These are phyloP conservation scores for Ceratocystis huliohia DNA, from an alignment of 2,329 filamentous ascomycete genomes.

Conservation along the genomic window DNA sequence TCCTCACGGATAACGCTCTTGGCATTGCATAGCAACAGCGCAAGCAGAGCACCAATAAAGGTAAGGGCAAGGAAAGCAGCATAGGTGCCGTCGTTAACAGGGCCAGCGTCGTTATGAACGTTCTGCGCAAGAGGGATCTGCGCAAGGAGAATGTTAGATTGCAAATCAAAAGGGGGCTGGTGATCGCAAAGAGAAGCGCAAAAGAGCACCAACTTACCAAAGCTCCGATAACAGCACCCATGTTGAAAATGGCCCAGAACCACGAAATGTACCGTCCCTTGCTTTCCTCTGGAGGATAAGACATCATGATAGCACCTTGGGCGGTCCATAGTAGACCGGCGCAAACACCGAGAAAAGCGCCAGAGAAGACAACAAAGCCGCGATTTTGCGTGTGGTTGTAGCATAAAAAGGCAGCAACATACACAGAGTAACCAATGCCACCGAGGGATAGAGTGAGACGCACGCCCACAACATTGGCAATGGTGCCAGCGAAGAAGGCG, in stretches of 20 bases:
- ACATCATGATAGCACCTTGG: slow-evolving; percentile 80
- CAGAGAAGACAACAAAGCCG: slow-evolving; percentile 64
- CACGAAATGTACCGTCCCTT: slow-evolving; percentile 83
- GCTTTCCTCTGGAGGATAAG: slow-evolving; percentile 65
- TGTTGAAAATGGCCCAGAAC: slow-evolving; percentile 94
- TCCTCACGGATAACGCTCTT: slow-evolving; percentile 61
- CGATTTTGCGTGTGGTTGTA: slow-evolving; percentile 56
- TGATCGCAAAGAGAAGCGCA: neutral
- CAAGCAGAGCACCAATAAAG: slow-evolving; percentile 54
- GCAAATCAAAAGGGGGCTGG: neutral
- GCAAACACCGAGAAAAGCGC: slow-evolving; percentile 63
- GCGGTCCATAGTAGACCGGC: slow-evolving; percentile 72
- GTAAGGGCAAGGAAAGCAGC: slow-evolving; percentile 80
- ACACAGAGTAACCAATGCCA: slow-evolving; percentile 65
- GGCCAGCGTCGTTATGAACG: slow-evolving; percentile 41
- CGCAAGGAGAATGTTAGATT: slow-evolving; percentile 14
- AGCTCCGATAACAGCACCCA: slow-evolving; percentile 77
- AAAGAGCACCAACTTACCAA: slow-evolving; percentile 31
- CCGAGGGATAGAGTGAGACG: slow-evolving; percentile 56
- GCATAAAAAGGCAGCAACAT: slow-evolving; percentile 56
- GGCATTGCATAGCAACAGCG: slow-evolving; percentile 58
- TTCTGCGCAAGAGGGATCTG: slow-evolving; percentile 61
- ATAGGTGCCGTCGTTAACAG: slow-evolving; percentile 68
- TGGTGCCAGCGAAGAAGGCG: slow-evolving; percentile 60
- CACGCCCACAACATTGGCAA: slow-evolving; percentile 65